phyloP scores from a whole-genome alignment of 306 rosid genomes.

The Boehmeria nivea region DNA sequence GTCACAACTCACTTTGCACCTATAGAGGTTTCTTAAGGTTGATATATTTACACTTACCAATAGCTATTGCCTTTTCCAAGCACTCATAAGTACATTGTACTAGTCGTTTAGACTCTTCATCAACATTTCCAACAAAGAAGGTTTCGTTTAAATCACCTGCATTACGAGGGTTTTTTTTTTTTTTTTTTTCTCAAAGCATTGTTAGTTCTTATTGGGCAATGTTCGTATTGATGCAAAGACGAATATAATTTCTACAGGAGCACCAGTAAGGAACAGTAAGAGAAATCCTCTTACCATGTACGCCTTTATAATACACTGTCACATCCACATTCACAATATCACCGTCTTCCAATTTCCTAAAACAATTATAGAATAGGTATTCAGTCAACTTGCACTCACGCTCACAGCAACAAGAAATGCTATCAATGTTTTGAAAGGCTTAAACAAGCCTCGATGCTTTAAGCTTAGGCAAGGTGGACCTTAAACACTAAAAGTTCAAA shows the following conservation, averaged over 20 bases:
- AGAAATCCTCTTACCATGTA: constrained; percentile 55
- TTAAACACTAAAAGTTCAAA: no score
- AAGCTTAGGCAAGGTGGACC: no score
- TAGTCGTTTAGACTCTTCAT: constrained; percentile 68
- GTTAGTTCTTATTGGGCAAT: neutral
- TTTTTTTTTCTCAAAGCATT: neutral
- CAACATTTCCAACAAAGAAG: constrained; percentile 91
- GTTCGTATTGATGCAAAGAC: neutral
- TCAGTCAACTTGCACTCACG: constrained; percentile 9
- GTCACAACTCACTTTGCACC: neutral
- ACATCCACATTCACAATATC: constrained; percentile 89
- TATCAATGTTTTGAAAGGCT: no score
- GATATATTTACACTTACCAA: constrained; percentile 44
- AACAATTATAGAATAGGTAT: constrained; percentile 20
- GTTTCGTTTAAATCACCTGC: constrained; percentile 96
- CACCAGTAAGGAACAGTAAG: neutral
- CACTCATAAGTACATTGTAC: constrained; percentile 88
- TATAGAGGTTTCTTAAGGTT: neutral
- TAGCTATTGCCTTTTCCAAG: constrained; percentile 86
- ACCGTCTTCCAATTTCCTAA: constrained; percentile 94
- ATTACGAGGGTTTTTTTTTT: constrained; percentile 2
- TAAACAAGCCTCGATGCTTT: no score
- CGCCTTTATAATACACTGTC: constrained; percentile 79
- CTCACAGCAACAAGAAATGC: neutral
- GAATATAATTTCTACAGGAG: neutral